Percentiles rank a stretch among this genome's conserved stretches.
Conservation (phyloP, 768 basidiomycete genomes). For the Exsudoporus frostii region DNA sequence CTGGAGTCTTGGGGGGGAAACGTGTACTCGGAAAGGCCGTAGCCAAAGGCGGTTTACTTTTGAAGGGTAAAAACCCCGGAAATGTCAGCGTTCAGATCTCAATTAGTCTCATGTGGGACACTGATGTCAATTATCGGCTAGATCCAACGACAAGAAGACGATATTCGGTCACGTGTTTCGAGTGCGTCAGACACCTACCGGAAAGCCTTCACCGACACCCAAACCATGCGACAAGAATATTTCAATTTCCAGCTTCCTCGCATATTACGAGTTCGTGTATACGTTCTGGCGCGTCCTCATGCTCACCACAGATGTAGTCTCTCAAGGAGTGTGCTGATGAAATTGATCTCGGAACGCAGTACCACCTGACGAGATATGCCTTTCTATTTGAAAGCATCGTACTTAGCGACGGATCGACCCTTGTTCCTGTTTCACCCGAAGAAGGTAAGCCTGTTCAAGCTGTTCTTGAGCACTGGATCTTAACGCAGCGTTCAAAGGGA, state of each 20-base stretch:
- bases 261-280: slow-evolving; percentile 75
- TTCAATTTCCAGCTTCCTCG: slow-evolving; percentile 96
- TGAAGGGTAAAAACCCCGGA: slow-evolving; percentile 91
- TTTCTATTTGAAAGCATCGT: slow-evolving; percentile 92
- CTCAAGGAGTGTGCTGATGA: slow-evolving; percentile 96
- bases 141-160: slow-evolving; percentile 93
- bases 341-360: slow-evolving; percentile 96
- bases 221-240: slow-evolving; percentile 91
- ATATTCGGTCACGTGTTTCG: slow-evolving; percentile 83
- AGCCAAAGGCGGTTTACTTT: slow-evolving; percentile 80
- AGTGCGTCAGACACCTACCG: slow-evolving; percentile 83
- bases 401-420: slow-evolving; percentile 80
- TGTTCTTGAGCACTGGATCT: background rate
- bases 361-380: slow-evolving; percentile 91
- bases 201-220: slow-evolving; percentile 87
- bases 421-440: slow-evolving; percentile 69
- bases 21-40: slow-evolving; percentile 88
- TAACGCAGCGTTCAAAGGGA: slow-evolving; percentile 34
- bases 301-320: slow-evolving; percentile 44
- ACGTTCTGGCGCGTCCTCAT: background rate
- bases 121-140: slow-evolving; percentile 34
- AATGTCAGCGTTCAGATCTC: slow-evolving; percentile 47
- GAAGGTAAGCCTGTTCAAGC: slow-evolving; percentile 49
- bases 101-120: slow-evolving; percentile 1
- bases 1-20: slow-evolving; percentile 63